These are phyloP conservation scores for Periglandula ipomoeae DNA, from an alignment of 2,329 filamentous ascomycete species.

Conservation along the genomic window DNA sequence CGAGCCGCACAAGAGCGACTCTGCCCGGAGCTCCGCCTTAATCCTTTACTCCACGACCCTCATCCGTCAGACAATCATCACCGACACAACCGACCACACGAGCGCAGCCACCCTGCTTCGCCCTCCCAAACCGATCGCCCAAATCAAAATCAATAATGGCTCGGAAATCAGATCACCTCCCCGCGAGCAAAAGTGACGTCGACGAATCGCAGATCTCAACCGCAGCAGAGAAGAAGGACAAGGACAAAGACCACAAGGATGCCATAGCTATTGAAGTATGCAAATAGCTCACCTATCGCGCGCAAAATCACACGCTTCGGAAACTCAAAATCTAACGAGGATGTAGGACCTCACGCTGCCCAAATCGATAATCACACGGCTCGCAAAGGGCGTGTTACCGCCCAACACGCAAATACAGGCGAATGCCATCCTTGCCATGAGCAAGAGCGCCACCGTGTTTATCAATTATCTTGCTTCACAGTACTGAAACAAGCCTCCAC, in stretches of 20 bases:
- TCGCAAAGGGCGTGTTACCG: slow-evolving; percentile 72
- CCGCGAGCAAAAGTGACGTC: slow-evolving; percentile 31
- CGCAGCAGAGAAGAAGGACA: slow-evolving; percentile 19
- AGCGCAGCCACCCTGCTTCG: too few species aligned
- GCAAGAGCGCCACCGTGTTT: slow-evolving; percentile 75
- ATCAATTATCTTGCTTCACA: slow-evolving; percentile 69
- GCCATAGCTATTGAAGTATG: slow-evolving; percentile 44
- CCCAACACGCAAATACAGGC: slow-evolving; percentile 77
- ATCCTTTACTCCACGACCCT: too few species aligned
- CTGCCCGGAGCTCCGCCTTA: too few species aligned
- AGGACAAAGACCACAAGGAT: slow-evolving; percentile 25
- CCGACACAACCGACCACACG: too few species aligned
- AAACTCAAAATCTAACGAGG: too few species aligned
- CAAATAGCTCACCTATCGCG: too few species aligned
- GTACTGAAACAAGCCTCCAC: too few species aligned
- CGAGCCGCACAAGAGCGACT: too few species aligned
- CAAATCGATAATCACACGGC: slow-evolving; percentile 70
- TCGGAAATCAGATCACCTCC: slow-evolving; percentile 39
- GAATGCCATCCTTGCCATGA: slow-evolving; percentile 70
- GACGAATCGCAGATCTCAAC: slow-evolving; percentile 12
- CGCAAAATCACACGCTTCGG: too few species aligned
- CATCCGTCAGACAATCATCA: too few species aligned
- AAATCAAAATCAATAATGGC: slow-evolving; percentile 33
- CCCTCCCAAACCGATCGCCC: too few species aligned
- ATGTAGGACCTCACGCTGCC: slow-evolving; percentile 65